phyloP scores from a whole-genome alignment of 257 asterid genomes.

The Solanum appendiculatum region DNA sequence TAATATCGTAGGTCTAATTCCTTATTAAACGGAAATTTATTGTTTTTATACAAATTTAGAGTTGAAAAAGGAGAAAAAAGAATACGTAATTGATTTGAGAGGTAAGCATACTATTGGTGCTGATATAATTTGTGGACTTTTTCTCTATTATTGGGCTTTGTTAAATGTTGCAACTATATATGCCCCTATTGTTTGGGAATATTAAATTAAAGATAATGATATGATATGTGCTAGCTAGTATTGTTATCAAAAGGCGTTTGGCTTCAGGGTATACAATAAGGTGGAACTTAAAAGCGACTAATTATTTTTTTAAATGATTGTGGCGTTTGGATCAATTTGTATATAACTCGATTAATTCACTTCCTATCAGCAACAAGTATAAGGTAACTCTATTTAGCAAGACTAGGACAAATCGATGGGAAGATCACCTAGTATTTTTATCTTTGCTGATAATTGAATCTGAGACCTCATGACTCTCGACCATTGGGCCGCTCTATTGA shows the following conservation, averaged over 20 bases:
- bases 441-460: no score
- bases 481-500: no score
- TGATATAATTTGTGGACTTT: not conserved
- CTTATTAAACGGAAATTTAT: not conserved
- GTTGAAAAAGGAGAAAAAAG: not conserved
- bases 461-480: not conserved
- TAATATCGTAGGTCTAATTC: not conserved
- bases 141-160: not conserved
- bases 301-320: no score
- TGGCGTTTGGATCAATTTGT: no score
- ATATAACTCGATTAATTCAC: no score
- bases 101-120: not conserved
- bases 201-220: not conserved
- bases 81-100: not conserved
- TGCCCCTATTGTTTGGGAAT: not conserved
- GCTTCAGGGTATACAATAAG: not conserved
- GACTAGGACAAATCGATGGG: accelerated
- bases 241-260: not conserved
- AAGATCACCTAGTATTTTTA: no score
- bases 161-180: not conserved
- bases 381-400: no score
- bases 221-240: not conserved
- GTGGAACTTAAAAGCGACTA: not conserved
- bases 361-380: no score
- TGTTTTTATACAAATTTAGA: not conserved